Base-by-base conservation (phyloP, 208 protist species). In the Pavlovales sp. region DNA sequence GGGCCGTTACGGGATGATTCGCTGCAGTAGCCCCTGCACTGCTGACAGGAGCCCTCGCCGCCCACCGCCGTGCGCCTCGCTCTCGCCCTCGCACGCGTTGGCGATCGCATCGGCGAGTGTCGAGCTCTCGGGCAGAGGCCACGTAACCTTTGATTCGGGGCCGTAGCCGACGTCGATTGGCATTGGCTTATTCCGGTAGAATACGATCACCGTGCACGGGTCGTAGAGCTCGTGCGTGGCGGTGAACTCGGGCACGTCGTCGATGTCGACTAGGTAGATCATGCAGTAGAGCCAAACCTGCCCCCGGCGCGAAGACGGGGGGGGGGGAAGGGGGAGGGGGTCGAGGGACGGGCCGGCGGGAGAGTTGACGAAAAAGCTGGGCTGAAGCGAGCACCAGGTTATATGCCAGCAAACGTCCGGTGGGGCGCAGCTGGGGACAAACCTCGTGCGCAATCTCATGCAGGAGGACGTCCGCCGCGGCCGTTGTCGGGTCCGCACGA, bases 181-280 rank as follows among this genome's bases (percentile, higher is more conserved):
- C 28, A 92, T 84, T 34, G 88, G 90, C 22, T 88, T 90, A 4
- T 86, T 90, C 34, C 79, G 78, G 79, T 85, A 89, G 36, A 92
- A 92, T 39, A 86, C 90, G 84, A 92, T 92, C 1, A 91, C 2
- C 36, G 71, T 71, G 47, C 34, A 57, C 20, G 91, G 91, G 40
- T 92, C 89, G 57, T 89, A 90, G 14, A 92, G 80, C 83, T 92
- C 91, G 77, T 92, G 92, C 91, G 90, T 91, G 0, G 46, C 22
- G 44, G 86, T 92, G 40, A 92, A 92, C 44, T 92, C 91, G 44
- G 83, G 78, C 32, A 90, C 76, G 36, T 90, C 67, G 26, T 77
- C 46, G 20, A 92, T 79, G 38, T 92, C 91, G 75, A 92, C 89
- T 4, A 34, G 20, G 32, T 90, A 90, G 57, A 71, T 71, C 34